Evolutionary conservation across 306 rosid species (phyloP).

Genomic region (Ziziphus jujuba): DNA sequence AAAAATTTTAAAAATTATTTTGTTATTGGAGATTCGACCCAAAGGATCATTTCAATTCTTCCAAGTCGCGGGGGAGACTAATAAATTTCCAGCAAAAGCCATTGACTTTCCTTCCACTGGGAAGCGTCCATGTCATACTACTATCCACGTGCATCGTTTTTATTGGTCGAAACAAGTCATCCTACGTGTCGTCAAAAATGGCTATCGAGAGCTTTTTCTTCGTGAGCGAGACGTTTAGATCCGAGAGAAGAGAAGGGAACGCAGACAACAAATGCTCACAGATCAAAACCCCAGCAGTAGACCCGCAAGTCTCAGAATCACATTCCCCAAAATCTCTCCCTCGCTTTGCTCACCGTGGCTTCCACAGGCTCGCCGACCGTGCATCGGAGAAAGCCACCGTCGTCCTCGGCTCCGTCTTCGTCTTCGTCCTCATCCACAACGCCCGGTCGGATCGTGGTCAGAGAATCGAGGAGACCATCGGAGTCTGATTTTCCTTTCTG

Average conservation of each 20-base stretch:
- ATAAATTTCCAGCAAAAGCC: too few species aligned
- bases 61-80: too few species aligned
- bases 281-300: slow-evolving; percentile 13
- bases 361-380: slow-evolving; percentile 72
- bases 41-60: too few species aligned
- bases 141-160: background rate
- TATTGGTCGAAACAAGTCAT: slow-evolving; percentile 36
- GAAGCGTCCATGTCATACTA: slow-evolving; percentile 31
- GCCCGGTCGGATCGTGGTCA: slow-evolving; percentile 60
- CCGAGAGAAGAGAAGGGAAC: too few species aligned
- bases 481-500: slow-evolving; percentile 79
- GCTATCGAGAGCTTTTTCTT: background rate
- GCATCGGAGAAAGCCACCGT: slow-evolving; percentile 77
- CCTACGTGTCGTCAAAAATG: slow-evolving; percentile 27
- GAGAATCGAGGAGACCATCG: slow-evolving; percentile 48
- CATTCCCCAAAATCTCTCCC: background rate
- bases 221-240: background rate
- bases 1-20: too few species aligned
- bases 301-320: background rate
- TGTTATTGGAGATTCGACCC: too few species aligned
- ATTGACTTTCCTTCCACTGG: slow-evolving; percentile 26
- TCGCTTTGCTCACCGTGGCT: slow-evolving; percentile 82
- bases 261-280: background rate
- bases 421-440: slow-evolving; percentile 27
- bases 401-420: slow-evolving; percentile 35